These are phyloP conservation scores for Apiospora rasikravindrae DNA, from an alignment of 2,329 filamentous ascomycete species.

Conservation along the genomic window DNA sequence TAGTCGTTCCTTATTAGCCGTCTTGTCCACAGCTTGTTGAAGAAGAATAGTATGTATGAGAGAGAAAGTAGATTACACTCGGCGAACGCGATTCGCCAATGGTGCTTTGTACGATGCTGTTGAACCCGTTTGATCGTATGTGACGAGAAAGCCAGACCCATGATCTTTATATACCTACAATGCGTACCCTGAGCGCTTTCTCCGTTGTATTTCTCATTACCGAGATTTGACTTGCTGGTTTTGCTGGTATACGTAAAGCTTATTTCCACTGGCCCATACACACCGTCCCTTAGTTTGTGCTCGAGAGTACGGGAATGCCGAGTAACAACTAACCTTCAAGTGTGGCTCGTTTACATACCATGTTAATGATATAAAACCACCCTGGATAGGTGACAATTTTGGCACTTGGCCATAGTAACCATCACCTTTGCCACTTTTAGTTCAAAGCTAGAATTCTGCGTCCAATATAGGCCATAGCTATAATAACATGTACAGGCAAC, in stretches of 20 bases:
- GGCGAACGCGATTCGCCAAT: neutral
- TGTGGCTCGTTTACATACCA: neutral
- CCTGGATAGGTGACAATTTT: neutral
- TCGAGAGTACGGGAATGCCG: no score
- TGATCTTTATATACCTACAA: neutral
- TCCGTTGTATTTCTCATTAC: neutral
- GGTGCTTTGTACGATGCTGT: neutral
- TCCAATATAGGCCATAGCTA: neutral
- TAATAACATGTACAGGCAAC: no score
- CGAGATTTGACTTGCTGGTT: neutral
- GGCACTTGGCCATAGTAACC: neutral
- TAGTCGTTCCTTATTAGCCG: no score
- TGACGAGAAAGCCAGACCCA: neutral
- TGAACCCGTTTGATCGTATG: no score
- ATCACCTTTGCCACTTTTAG: neutral
- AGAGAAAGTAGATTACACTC: neutral
- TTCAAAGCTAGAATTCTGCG: neutral
- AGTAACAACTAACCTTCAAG: no score
- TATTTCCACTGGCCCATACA: neutral
- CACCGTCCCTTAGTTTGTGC: neutral
- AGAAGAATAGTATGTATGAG: no score
- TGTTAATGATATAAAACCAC: no score
- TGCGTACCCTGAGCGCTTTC: no score
- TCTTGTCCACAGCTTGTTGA: neutral
- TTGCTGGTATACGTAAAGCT: neutral